Conservation (phyloP, 495 filamentous ascomycete genomes). For the Xanthoparmelia taractica region DNA sequence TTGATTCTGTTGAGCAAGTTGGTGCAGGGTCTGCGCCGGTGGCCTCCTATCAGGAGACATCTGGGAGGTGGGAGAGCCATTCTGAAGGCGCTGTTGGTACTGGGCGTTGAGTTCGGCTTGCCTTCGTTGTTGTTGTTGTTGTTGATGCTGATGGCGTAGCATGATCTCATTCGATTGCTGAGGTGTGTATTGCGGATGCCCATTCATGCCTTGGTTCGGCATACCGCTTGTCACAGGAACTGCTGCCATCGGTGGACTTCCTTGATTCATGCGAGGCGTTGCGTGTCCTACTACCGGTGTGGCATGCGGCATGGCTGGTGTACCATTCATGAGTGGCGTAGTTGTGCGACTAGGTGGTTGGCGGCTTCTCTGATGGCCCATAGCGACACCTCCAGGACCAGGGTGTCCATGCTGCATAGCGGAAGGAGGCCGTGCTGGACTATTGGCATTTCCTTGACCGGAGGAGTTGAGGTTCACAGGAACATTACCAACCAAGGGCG, state of each 20-base stretch:
- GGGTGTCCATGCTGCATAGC: constrained; percentile 64
- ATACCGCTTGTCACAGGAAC: constrained; percentile 52
- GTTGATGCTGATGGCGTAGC: constrained; percentile 23
- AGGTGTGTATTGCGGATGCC: constrained; percentile 34
- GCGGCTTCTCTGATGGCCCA: constrained; percentile 73
- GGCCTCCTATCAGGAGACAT: constrained; percentile 18
- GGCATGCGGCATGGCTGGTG: constrained; percentile 66
- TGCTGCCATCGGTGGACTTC: constrained; percentile 57
- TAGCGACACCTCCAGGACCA: constrained; percentile 51
- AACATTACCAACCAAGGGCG: constrained; percentile 58
- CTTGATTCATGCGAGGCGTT: constrained; percentile 64
- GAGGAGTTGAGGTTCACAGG: constrained; percentile 77
- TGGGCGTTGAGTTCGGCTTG: constrained; percentile 33
- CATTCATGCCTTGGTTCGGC: constrained; percentile 29
- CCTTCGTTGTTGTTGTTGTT: constrained; percentile 25
- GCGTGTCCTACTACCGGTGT: constrained; percentile 63
- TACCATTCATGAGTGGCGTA: constrained; percentile 77
- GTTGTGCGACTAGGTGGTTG: constrained; percentile 63
- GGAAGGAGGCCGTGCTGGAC: constrained; percentile 69
- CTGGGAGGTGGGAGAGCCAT: constrained; percentile 14
- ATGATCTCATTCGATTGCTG: constrained; percentile 36
- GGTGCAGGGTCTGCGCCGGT: constrained; percentile 10
- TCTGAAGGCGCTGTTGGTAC: constrained; percentile 24
- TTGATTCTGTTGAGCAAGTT: constrained; percentile 17
- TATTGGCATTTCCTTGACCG: constrained; percentile 63